These are phyloP conservation scores for Tulasnella sp. DNA, from an alignment of 768 basidiomycete species.

Conservation along the genomic window DNA sequence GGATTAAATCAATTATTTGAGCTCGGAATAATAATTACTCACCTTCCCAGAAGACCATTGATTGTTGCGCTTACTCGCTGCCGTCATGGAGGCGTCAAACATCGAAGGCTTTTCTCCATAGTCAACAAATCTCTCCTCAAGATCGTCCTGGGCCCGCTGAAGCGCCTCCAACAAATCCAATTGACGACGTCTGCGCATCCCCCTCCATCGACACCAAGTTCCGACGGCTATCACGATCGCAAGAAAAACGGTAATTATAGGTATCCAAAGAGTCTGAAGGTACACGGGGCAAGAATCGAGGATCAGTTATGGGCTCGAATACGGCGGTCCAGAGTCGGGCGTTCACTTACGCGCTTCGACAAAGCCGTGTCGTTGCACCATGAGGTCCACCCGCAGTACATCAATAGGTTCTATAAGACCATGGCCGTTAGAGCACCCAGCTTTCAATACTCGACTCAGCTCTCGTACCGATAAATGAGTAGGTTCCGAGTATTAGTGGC, in stretches of 20 bases:
- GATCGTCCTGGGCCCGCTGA: background rate
- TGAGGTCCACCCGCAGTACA: background rate
- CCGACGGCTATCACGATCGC: background rate
- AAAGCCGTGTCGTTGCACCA: background rate
- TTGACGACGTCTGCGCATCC: background rate
- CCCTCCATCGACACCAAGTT: background rate
- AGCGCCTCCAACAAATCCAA: background rate
- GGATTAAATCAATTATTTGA: background rate
- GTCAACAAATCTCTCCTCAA: background rate
- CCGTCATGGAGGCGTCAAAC: background rate
- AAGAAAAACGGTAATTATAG: background rate
- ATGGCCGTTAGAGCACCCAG: background rate
- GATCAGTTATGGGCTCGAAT: no score
- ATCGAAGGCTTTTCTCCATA: background rate
- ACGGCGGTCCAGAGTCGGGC: no score
- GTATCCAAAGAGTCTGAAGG: background rate
- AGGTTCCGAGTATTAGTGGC: background rate
- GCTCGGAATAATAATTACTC: background rate
- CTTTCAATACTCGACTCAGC: background rate
- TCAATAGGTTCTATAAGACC: background rate
- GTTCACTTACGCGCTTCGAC: background rate
- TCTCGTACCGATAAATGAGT: background rate
- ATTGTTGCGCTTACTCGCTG: background rate
- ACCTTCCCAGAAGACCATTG: background rate
- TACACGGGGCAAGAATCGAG: no score